Base-by-base conservation (phyloP, 495 filamentous ascomycete species). In the Margaritispora aquatica region DNA sequence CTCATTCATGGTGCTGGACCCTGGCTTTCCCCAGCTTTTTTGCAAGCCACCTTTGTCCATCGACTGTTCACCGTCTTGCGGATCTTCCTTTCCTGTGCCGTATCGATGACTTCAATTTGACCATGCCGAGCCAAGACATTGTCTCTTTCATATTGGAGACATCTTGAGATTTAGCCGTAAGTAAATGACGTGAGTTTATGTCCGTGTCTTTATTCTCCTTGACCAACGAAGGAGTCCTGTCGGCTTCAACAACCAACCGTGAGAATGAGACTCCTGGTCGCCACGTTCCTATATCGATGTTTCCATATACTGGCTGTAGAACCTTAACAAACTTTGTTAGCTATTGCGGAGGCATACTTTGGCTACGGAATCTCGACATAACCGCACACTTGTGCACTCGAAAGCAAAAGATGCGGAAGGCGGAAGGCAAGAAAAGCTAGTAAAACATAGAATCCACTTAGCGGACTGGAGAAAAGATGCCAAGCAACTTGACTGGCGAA, bases 1-100 rank as follows among this genome's bases (percentile, higher is more conserved):
- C 27, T 0, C 15, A 54, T 21, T 46, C 46, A 26, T 10, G 20
- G 23, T 22, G 19, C 2, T 19, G 23, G 17, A 62, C 26, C 61
- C 60, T 48, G 23, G 56, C 17, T 24, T 63, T 63, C 61, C 61
- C 61, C 61, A 63, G 61, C 55, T 59, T 63, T 63, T 59, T 48
- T 21, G n/a, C 61, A 63, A 63, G 61, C 61, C 61, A 63, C 61
- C 38, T 38, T 51, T 51, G 29, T n/a, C 51, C 55, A 22, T 52
- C 34, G 31, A 31, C 58, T 54, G 58, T 47, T 51, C 52, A 26
- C 34, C 47, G 46, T 23, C 38, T 41, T 51, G 46, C 53, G 46
- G 52, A 56, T 56, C 53, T 61, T 44, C 19, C 38, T 44, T 8
- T 44, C 53, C 51, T 46, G 41, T 60, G 58, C 58, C 58, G 58